Evolutionary conservation across 768 basidiomycete genomes (phyloP).

Genomic region (Lactifluus pinguis): DNA sequence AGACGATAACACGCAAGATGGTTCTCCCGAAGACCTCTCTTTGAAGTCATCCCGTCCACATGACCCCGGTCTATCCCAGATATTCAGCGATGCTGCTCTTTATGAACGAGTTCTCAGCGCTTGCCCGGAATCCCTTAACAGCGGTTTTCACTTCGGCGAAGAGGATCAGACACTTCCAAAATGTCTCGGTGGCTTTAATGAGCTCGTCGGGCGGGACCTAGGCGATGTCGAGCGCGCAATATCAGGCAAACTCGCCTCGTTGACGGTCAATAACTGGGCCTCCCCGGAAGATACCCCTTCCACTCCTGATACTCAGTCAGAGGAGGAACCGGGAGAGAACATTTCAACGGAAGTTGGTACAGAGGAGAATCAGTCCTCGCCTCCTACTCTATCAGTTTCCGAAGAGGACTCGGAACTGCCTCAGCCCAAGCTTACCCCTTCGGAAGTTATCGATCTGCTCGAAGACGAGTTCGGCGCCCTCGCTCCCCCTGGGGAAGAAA

Average conservation of each 20-base stretch:
- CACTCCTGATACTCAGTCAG: not conserved
- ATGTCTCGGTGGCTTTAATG: slow-evolving; percentile 29
- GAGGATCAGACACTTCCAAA: slow-evolving; percentile 17
- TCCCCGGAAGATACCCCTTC: slow-evolving; percentile 16
- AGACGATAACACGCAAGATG: not conserved
- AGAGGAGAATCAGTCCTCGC: not conserved
- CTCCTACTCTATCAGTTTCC: not conserved
- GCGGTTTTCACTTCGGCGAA: not conserved
- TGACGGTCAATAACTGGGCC: slow-evolving; percentile 32
- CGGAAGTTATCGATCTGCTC: slow-evolving; percentile 42
- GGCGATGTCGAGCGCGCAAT: slow-evolving; percentile 28
- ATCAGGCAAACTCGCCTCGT: slow-evolving; percentile 30
- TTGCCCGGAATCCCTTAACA: not conserved
- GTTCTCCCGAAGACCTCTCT: slow-evolving; percentile 1
- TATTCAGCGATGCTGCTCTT: slow-evolving; percentile 33
- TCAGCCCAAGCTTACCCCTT: slow-evolving; percentile 33
- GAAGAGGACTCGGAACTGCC: slow-evolving; percentile 18
- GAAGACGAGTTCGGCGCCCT: slow-evolving; percentile 50
- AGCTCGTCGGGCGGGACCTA: slow-evolving; percentile 38
- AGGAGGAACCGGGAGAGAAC: not conserved
- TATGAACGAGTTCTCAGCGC: slow-evolving; percentile 30
- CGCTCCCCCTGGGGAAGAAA: slow-evolving; percentile 36
- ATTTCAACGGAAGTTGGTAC: slow-evolving; percentile 24
- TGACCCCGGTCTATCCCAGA: slow-evolving; percentile 25
- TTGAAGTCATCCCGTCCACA: not conserved